Percentiles rank a stretch among this genome's conserved stretches.
Evolutionary conservation across 225 moss, liverwort and hornwort genomes (phyloP).

Genomic region (Neckera pumila): DNA sequence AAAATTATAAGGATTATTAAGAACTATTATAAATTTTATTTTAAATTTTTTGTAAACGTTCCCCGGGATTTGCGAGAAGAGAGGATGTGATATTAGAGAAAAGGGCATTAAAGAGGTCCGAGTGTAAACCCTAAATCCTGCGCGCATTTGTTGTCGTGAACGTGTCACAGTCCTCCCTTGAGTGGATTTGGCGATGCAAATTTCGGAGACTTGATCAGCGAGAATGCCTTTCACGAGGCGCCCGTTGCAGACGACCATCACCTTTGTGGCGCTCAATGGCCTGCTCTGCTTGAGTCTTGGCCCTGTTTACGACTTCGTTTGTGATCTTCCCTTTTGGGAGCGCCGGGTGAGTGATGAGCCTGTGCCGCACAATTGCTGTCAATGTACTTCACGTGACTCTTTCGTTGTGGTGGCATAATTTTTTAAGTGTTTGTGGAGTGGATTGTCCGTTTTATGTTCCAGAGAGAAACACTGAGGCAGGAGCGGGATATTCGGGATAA

Average conservation of each 20-base stretch:
- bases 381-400: background rate
- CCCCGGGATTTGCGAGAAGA: background rate
- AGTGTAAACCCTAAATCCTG: background rate
- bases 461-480: constrained; percentile 66
- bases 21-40: background rate
- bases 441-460: background rate
- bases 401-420: background rate
- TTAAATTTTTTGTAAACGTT: background rate
- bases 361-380: background rate
- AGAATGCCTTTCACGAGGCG: constrained; percentile 57
- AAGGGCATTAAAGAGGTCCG: too few relatives aligned
- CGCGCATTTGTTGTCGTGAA: too few relatives aligned
- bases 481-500: constrained; percentile 28
- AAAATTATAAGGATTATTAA: background rate
- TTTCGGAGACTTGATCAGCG: background rate
- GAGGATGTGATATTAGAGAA: background rate
- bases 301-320: constrained; percentile 88
- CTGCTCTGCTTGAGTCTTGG: constrained; percentile 62
- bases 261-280: constrained; percentile 66
- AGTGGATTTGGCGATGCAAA: background rate
- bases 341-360: constrained; percentile 44
- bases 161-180: background rate
- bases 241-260: constrained; percentile 54
- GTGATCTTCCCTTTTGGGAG: constrained; percentile 89
- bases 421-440: background rate